A percentile compares a stretch with the other conserved stretches of the same genome.
phyloP scores from a whole-genome alignment of 1,284 basidiomycete genomes.

The Ustilago vetiveriae region DNA sequence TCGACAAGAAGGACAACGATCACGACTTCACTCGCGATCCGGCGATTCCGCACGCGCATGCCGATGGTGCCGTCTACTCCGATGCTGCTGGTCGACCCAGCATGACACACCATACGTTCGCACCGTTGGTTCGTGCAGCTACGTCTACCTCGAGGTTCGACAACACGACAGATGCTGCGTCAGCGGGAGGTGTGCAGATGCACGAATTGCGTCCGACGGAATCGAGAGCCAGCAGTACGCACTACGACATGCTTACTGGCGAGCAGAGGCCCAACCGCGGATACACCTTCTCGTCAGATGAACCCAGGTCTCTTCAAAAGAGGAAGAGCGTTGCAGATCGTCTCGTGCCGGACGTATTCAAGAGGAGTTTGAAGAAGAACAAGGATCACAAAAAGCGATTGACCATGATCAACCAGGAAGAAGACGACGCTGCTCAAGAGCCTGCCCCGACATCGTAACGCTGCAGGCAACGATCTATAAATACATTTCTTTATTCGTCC shows the following conservation, averaged over 20 bases:
- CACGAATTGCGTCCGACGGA: conserved; percentile 53
- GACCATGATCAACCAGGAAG: conserved; percentile 47
- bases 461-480: too few relatives aligned
- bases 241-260: conserved; percentile 68
- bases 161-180: not conserved
- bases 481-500: too few relatives aligned
- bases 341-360: conserved; percentile 34
- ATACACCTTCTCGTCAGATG: conserved; percentile 66
- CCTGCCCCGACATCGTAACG: not conserved
- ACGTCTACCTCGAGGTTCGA: conserved; percentile 20
- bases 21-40: conserved; percentile 68
- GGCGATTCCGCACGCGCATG: conserved; percentile 59
- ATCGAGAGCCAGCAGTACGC: conserved; percentile 62
- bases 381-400: conserved; percentile 33
- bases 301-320: conserved; percentile 17
- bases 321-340: conserved; percentile 44
- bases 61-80: conserved; percentile 20
- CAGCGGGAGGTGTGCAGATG: conserved; percentile 36
- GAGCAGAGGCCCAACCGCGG: conserved; percentile 56
- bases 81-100: conserved; percentile 30
- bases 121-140: conserved; percentile 33
- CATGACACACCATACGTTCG: conserved; percentile 37
- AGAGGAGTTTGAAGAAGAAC: conserved; percentile 31
- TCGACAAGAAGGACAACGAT: conserved; percentile 65
- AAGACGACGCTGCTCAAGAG: conserved; percentile 23